These are phyloP conservation scores for Phytophthora syringae DNA, from an alignment of 352 stramenopile species.

Conservation along the genomic window DNA sequence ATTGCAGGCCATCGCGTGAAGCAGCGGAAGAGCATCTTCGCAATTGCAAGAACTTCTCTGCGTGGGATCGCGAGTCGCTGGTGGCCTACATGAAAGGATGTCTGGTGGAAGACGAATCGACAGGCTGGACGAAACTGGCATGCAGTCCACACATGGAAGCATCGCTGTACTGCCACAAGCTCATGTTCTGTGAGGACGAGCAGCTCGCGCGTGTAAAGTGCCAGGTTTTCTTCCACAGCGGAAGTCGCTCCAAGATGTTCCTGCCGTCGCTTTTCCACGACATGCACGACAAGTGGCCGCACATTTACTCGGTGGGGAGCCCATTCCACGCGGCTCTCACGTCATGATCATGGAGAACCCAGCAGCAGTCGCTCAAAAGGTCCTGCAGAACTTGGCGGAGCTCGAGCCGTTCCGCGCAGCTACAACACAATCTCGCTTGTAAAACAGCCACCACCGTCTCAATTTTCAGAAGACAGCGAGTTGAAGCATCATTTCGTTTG, in stretches of 20 bases:
- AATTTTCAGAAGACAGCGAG: not conserved
- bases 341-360: constrained; percentile 49
- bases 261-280: constrained; percentile 14
- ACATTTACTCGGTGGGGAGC: constrained; percentile 35
- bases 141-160: constrained; percentile 46
- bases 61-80: constrained; percentile 36
- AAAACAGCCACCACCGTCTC: not conserved
- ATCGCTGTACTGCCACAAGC: constrained; percentile 32
- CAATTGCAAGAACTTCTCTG: constrained; percentile 26
- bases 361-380: constrained; percentile 28
- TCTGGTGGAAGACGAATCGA: constrained; percentile 16
- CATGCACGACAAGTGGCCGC: constrained; percentile 30
- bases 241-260: constrained; percentile 30
- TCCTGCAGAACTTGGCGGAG: constrained; percentile 35
- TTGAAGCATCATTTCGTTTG: constrained; percentile 3
- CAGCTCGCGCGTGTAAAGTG: constrained; percentile 25
- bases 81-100: constrained; percentile 30
- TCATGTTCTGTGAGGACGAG: constrained; percentile 30
- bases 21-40: constrained; percentile 35
- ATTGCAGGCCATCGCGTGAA: constrained; percentile 21
- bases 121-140: constrained; percentile 21
- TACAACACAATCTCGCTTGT: constrained; percentile 11
- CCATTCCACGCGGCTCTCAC: constrained; percentile 39
- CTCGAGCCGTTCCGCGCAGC: constrained; percentile 19
- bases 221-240: constrained; percentile 25